Base-by-base conservation (phyloP, 257 asterid genomes). In the Forsythia viridissima region DNA sequence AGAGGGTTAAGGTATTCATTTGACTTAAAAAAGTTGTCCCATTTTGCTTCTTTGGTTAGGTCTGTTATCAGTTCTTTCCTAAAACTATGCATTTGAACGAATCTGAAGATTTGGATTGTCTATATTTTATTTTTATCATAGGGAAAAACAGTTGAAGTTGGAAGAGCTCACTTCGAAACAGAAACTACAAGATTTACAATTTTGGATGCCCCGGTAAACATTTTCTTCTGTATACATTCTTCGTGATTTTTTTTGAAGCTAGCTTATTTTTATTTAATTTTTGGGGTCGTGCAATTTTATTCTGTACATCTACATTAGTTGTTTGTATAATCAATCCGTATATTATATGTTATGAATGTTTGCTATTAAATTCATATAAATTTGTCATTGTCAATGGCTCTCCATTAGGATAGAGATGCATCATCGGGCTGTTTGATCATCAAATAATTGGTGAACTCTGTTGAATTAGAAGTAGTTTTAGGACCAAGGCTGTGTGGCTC, bases 131-230 rank as follows among this genome's bases (percentile, higher is more conserved):
- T 46, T 10, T 40, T 44, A 16, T 71, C 78, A 42, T 66, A 93
- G 99, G 99, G 99, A 20, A 95, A 84, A 90, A 95, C 99, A 16
- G 97, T 95, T 85, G 99, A 95, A 87, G 99, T 95, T 71, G 99
- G 99, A 57, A 87, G 98, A 82, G 99, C 98, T n/a, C 97, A 91
- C 82, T 95, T 95, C 83, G 98, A 93, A 91, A 95, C 99, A 74
- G 98, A 92, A 84, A 85, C 96, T 5, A 84, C 98, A 70, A 90
- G 99, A 84, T 93, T 95, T 81, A 95, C 99, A 11, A 95, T 95
- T 83, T 84, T 95, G 91, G 99, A 95, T 93, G 98, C 98, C 63
- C 99, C 99, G 87, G 98, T 95, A 91, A 80, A 41, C 71, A 69
- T 72, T 30, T 20, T 30, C 65, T 83, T 74, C 63, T 40, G 4